phyloP scores from a whole-genome alignment of 768 basidiomycete species.

The Boletus reticuloceps region DNA sequence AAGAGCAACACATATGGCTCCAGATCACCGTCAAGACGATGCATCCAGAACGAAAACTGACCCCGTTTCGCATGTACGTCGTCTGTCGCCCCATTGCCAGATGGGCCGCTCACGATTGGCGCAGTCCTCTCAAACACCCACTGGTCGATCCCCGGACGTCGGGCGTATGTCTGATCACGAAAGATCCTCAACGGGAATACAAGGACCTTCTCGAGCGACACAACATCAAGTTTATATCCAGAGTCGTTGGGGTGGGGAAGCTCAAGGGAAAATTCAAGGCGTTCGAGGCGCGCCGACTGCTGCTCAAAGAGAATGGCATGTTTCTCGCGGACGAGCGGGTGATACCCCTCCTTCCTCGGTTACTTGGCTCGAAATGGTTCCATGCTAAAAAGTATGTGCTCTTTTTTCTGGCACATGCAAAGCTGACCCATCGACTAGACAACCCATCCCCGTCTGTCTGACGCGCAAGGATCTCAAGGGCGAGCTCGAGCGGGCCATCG shows the following conservation, averaged over 20 bases:
- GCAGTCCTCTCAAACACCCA: conserved; percentile 71
- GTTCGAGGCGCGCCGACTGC: conserved; percentile 75
- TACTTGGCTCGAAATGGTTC: conserved; percentile 90
- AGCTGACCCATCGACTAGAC: conserved; percentile 45
- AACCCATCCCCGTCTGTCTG: conserved; percentile 93
- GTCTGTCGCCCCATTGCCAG: not conserved
- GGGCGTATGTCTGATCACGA: conserved; percentile 86
- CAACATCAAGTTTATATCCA: conserved; percentile 83
- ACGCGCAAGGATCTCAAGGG: conserved; percentile 86
- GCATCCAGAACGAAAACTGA: conserved; percentile 68
- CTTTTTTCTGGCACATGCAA: not conserved
- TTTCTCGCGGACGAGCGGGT: conserved; percentile 94
- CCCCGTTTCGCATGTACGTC: conserved; percentile 82
- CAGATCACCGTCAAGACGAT: conserved; percentile 85
- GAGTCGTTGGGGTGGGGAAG: conserved; percentile 89
- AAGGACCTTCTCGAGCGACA: conserved; percentile 84
- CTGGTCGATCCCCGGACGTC: conserved; percentile 80
- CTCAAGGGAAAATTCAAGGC: conserved; percentile 92
- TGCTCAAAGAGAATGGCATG: conserved; percentile 86
- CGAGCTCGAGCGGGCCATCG: conserved; percentile 90
- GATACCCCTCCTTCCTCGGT: conserved; percentile 78
- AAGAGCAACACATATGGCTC: conserved; percentile 88
- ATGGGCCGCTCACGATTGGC: not conserved
- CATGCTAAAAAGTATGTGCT: conserved; percentile 91
- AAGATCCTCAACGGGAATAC: conserved; percentile 94